Base-by-base conservation (phyloP, 495 filamentous ascomycete species). In the Aspergillus indologenus region DNA sequence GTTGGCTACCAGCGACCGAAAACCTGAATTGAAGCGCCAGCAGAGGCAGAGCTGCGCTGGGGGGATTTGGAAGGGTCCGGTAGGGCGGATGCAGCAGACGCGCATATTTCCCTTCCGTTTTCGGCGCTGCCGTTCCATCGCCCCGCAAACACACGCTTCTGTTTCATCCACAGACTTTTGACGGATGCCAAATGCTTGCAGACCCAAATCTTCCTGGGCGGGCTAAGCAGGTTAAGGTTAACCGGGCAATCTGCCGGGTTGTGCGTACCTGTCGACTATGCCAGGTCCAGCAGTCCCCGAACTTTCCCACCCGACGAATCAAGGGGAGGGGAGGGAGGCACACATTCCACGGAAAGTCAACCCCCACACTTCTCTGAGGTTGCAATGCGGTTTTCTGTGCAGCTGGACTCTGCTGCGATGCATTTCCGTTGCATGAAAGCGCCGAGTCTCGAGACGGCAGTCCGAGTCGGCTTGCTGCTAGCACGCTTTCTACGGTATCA, bases 111-210 rank as follows among this genome's bases (percentile, higher is more conserved):
- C 7, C 22, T 55, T 62, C 64, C 64, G 64, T 59, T 66, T 66
- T 19, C 64, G 56, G 64, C 12, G 58, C 45, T 48, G 64, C 22
- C 24, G 64, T 66, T 63, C 46, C 61, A 63, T 61, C 58, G 42
- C 20, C 26, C 54, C 46, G 18, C 31, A 17, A 56, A 47, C 34
- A 47, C 34, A 40, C 34, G 34, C 34, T 14, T 40, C 6, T 40
- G 34, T 15, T 40, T 40, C 34, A 40, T 11, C 34, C 26, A 3
- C 26, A 29, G 9, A 9, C 26, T 29, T 29, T 50, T 31, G 46
- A 56, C 54, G 52, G 34, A 22, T 44, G 22, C 12, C 43, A 42
- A 54, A 44, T 43, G 46, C 46, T 29, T 51, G 24, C 22, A 50
- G 48, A 31, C 47, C 47, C 47, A 24, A 22, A n/a, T 4, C 11